Percentiles rank a stretch among this genome's conserved stretches.
These are phyloP conservation scores for Ophiostoma sp. DNA, from an alignment of 2,329 filamentous ascomycete genomes.

Conservation along the genomic window DNA sequence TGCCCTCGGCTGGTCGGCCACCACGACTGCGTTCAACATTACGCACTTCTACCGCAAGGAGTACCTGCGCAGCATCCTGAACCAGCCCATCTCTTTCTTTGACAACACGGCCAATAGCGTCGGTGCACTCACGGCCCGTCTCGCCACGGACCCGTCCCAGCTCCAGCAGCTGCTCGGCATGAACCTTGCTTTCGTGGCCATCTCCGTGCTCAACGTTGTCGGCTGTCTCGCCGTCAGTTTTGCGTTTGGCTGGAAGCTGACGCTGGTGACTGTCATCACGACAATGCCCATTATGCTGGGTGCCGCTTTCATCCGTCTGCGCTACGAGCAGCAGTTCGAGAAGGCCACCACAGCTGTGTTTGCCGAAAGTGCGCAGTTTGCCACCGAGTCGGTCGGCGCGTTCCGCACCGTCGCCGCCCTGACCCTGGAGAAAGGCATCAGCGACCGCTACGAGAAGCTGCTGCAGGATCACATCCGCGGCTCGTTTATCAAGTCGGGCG, in stretches of 20 bases:
- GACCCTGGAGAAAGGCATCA: conserved; percentile 63
- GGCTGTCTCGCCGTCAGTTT: conserved; percentile 64
- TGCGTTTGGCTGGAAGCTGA: conserved; percentile 70
- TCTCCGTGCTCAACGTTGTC: conserved; percentile 59
- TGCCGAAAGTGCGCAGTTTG: conserved; percentile 66
- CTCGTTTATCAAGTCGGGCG: conserved; percentile 58
- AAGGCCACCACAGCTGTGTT: conserved; percentile 64
- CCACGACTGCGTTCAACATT: conserved; percentile 34
- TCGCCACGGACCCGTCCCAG: conserved; percentile 53
- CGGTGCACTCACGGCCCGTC: conserved; percentile 54
- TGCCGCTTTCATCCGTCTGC: conserved; percentile 48
- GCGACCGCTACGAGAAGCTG: conserved; percentile 54
- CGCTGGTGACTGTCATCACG: conserved; percentile 59
- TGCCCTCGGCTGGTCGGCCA: conserved; percentile 35
- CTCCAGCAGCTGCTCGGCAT: conserved; percentile 58
- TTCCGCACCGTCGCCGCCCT: conserved; percentile 68
- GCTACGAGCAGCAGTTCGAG: conserved; percentile 59
- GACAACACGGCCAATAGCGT: conserved; percentile 56
- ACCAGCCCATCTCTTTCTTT: conserved; percentile 56
- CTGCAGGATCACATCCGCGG: conserved; percentile 53
- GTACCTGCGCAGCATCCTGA: conserved; percentile 57
- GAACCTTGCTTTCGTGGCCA: conserved; percentile 58
- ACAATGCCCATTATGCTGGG: conserved; percentile 46
- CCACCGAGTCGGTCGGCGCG: conserved; percentile 66
- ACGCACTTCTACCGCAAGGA: conserved; percentile 53